Evolutionary conservation across 2,329 filamentous ascomycete species (phyloP).

Genomic region (Fusarium mundagurra): DNA sequence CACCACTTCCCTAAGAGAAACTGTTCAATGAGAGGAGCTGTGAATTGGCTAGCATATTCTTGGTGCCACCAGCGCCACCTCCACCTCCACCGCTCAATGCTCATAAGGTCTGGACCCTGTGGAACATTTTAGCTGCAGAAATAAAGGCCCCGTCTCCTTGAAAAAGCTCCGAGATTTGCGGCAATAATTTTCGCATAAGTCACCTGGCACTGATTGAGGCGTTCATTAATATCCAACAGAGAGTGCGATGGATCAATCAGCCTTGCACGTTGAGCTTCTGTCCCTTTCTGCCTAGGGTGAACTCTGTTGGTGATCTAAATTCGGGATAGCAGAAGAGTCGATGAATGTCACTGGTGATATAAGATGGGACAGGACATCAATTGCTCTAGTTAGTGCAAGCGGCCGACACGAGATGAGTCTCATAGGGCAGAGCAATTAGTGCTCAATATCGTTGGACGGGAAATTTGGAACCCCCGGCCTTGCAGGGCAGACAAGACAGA

Average conservation of each 20-base stretch:
- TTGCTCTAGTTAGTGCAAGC: neutral
- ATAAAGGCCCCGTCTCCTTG: neutral
- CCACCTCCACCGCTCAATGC: constrained; percentile 19
- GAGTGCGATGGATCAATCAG: neutral
- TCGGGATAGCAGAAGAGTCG: neutral
- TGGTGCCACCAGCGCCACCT: neutral
- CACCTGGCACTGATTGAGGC: neutral
- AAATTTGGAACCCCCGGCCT: constrained; percentile 29
- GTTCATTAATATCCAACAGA: neutral
- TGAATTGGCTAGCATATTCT: constrained; percentile 1
- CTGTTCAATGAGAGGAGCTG: neutral
- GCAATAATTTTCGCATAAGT: constrained; percentile 23
- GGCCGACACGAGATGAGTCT: constrained; percentile 7
- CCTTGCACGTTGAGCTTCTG: constrained; percentile 2
- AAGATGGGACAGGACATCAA: neutral
- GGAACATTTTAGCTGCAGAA: constrained; percentile 11
- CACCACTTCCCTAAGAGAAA: neutral
- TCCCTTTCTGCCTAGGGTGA: neutral
- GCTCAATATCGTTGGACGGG: constrained; percentile 15
- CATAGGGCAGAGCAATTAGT: constrained; percentile 20
- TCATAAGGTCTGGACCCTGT: neutral
- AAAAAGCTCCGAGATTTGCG: neutral
- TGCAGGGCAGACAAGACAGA: constrained; percentile 19
- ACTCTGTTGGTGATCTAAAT: neutral
- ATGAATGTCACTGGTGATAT: constrained; percentile 1